Base-by-base conservation (phyloP, 345 rosid genomes). In the Dimocarpus longan region DNA sequence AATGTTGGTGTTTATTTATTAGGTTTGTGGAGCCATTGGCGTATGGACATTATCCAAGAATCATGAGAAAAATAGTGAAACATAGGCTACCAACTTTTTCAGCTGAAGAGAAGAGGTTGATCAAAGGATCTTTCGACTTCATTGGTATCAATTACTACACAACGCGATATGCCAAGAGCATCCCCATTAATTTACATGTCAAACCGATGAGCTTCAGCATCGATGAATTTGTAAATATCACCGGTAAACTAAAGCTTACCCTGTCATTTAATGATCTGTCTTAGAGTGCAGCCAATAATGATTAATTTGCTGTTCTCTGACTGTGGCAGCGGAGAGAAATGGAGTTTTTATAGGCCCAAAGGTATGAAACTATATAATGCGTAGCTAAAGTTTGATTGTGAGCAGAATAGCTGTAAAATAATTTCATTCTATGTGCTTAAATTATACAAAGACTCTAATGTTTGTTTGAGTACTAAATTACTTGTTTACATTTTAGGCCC, bases 1-100 rank as follows among this genome's bases (percentile, higher is more conserved):
- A 22, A 13, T 37, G 48, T 66, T 46, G 39, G 12, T 46, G 64
- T 13, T 57, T 52, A 15, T 52, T 52, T 52, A 37, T 50, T 42
- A 89, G 88, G 88, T 87, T 15, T 64, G 37, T 88, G 83, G 89
- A 87, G 16, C 89, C 91, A 28, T 42, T 88, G n/a, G 82, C 86
- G 13, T 39, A 60, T 44, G 91, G 89, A 71, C 80, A 85, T 5
- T 88, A 86, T 77, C 88, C 91, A 15, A 4, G n/a, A 54, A 79
- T 37, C 76, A 89, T 86, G 90, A 83, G 70, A 78, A 32, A n/a
- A 40, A 19, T 79, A 32, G 91, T 85, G 37, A 78, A 82, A 52
- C 81, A 83, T 0, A 85, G 91, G 76, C 68, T 88, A 52, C 91
- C 91, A 0, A 78, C 15, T 37, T 88, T 87, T 80, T 76, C 82